Percentiles rank a stretch among this genome's conserved stretches.
Evolutionary conservation across 768 basidiomycete genomes (phyloP).

Genomic region (Boletus tomentosulus): DNA sequence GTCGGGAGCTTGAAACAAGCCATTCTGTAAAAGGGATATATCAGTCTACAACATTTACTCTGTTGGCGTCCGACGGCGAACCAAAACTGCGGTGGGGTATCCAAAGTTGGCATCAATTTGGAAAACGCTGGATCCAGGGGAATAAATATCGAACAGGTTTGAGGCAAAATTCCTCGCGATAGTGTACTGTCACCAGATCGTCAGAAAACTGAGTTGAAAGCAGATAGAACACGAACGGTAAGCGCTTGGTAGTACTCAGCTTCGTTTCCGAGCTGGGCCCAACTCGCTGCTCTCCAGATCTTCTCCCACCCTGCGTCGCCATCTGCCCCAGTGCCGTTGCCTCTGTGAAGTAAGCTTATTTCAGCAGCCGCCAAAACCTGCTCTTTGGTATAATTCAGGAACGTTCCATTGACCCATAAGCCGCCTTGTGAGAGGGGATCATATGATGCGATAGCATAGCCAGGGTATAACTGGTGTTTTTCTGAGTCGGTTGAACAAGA

Average conservation of each 20-base stretch:
- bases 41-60: slow-evolving; percentile 22
- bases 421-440: slow-evolving; percentile 45
- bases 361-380: slow-evolving; percentile 56
- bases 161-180: slow-evolving; percentile 56
- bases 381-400: slow-evolving; percentile 43
- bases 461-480: slow-evolving; percentile 51
- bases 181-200: slow-evolving; percentile 43
- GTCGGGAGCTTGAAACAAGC: slow-evolving; percentile 65
- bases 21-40: slow-evolving; percentile 39
- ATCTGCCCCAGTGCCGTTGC: slow-evolving; percentile 69
- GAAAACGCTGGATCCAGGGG: slow-evolving; percentile 54
- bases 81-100: slow-evolving; percentile 63
- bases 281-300: slow-evolving; percentile 68
- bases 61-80: slow-evolving; percentile 26
- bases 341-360: slow-evolving; percentile 60
- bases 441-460: slow-evolving; percentile 62
- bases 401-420: slow-evolving; percentile 28
- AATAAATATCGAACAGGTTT: slow-evolving; percentile 65
- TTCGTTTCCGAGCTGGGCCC: slow-evolving; percentile 65
- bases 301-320: slow-evolving; percentile 79
- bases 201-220: neutral
- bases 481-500: slow-evolving; percentile 6
- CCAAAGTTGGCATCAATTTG: slow-evolving; percentile 79
- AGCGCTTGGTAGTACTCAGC: slow-evolving; percentile 59
- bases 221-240: slow-evolving; percentile 40